phyloP scores from a whole-genome alignment of 2,329 filamentous ascomycete genomes.

The Neoscytalidium dimidiatum region DNA sequence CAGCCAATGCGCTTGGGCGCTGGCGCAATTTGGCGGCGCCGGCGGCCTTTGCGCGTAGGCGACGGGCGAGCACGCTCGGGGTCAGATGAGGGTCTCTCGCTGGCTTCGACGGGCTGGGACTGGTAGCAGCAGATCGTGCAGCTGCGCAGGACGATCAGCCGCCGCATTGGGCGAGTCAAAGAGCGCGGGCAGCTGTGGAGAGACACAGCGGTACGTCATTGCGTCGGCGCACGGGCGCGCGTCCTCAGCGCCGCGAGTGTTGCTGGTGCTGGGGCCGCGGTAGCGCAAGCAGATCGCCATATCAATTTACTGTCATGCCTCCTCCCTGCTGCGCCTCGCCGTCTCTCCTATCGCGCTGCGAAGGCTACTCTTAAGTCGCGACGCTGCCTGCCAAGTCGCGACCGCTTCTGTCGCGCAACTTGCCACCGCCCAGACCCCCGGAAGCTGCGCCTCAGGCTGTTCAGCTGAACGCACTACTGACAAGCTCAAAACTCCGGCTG shows the following conservation, averaged over 20 bases:
- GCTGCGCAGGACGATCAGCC: constrained; percentile 5
- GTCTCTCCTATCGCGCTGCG: constrained; percentile 6
- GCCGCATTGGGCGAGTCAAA: constrained; percentile 6
- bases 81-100: constrained; percentile 2
- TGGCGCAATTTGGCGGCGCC: constrained; percentile 7
- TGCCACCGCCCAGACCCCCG: constrained; percentile 1
- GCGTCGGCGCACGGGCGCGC: not conserved
- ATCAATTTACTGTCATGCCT: constrained; percentile 17
- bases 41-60: not conserved
- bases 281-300: constrained; percentile 17
- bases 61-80: not conserved
- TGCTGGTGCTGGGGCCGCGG: not conserved
- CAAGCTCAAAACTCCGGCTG: constrained; percentile 5
- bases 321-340: constrained; percentile 14
- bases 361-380: not conserved
- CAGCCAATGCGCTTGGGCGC: constrained; percentile 15
- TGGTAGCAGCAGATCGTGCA: constrained; percentile 3
- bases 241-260: not conserved
- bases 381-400: constrained; percentile 9
- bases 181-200: constrained; percentile 11
- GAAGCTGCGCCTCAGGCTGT: not conserved
- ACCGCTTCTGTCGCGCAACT: constrained; percentile 1
- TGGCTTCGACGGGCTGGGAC: not conserved
- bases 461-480: constrained; percentile 10
- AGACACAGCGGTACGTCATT: not conserved